Base-by-base conservation (phyloP, 2,329 filamentous ascomycete species). In the Aureobasidium leucospermi region DNA sequence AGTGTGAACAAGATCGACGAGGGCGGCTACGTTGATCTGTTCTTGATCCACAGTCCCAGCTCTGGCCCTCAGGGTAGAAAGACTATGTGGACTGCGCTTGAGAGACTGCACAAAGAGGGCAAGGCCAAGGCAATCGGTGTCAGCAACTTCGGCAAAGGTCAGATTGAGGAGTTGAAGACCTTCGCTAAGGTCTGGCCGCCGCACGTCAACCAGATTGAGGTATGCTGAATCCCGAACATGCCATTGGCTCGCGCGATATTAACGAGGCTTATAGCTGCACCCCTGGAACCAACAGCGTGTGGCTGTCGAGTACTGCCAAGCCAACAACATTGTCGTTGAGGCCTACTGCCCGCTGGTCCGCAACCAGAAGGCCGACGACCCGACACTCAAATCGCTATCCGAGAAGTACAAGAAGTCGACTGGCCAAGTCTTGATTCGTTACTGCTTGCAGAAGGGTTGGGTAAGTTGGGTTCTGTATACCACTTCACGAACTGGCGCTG, bases 401-500 rank as follows among this genome's bases (percentile, higher is more conserved):
- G 77, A 86, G 66, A 92, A 90, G 75, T 83, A 94, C 70, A 79
- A 78, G 64, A 91, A 87, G 75, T 83, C 83, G 7, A 83, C 87
- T 61, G 87, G 88, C 9, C 91, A 96, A 78, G 76, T 96, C 9
- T 73, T 96, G 67, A 75, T 96, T 52, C 81, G 90, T 63, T 96
- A 90, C 81, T 88, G 87, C 65, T 72, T 96, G 73, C 88, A 96
- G 73, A 92, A 89, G 74, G 87, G 83, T 4, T 85, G 83, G 70
- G 79, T 59, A 41, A 52, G 58, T 45, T 11, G 6, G 4, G 88
- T 38, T 11, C 43, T 10, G 11, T 4, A 7, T 38, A 1, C 15
- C 3, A 7, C 3, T 11, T n/a, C 6, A 2, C n/a, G 2, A 6
- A 34, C 16, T 2, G 15, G 7, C n/a, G 15, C 47, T 53, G 47